Evolutionary conservation across 164 flowering plant genomes (phyloP).

Genomic region (Dillenia suffruticosa): DNA sequence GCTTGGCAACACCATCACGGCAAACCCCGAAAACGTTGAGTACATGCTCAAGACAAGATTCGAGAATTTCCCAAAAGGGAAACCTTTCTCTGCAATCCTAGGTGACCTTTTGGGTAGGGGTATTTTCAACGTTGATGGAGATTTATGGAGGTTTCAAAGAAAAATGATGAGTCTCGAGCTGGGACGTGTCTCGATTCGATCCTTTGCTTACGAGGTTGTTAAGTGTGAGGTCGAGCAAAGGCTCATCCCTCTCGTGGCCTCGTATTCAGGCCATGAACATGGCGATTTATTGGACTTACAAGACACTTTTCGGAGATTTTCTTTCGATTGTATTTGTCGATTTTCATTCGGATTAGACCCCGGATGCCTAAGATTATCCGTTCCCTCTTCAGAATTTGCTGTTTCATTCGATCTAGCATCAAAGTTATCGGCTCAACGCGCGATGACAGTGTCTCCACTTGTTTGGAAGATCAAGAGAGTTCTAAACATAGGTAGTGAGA

Average conservation of each 20-base stretch:
- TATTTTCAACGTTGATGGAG: constrained; percentile 61
- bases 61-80: constrained; percentile 58
- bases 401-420: constrained; percentile 54
- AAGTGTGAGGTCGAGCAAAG: constrained; percentile 24
- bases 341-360: constrained; percentile 62
- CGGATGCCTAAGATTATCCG: constrained; percentile 23
- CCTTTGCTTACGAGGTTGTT: constrained; percentile 32
- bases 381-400: constrained; percentile 40
- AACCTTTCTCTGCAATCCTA: constrained; percentile 38
- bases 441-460: constrained; percentile 28
- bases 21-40: constrained; percentile 53
- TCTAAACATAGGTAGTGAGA: constrained; percentile 44
- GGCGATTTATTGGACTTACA: constrained; percentile 37
- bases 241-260: constrained; percentile 32
- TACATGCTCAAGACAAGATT: constrained; percentile 55
- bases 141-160: constrained; percentile 44
- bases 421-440: constrained; percentile 44
- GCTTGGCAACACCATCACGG: constrained; percentile 45
- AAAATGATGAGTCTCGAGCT: constrained; percentile 47
- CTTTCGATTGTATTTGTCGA: constrained; percentile 46
- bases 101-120: constrained; percentile 57
- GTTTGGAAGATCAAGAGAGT: constrained; percentile 51
- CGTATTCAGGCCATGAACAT: not conserved
- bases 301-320: constrained; percentile 46
- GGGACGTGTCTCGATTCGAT: constrained; percentile 21